These are phyloP conservation scores for Apiospora rasikravindrae DNA, from an alignment of 2,329 filamentous ascomycete species.

Conservation along the genomic window DNA sequence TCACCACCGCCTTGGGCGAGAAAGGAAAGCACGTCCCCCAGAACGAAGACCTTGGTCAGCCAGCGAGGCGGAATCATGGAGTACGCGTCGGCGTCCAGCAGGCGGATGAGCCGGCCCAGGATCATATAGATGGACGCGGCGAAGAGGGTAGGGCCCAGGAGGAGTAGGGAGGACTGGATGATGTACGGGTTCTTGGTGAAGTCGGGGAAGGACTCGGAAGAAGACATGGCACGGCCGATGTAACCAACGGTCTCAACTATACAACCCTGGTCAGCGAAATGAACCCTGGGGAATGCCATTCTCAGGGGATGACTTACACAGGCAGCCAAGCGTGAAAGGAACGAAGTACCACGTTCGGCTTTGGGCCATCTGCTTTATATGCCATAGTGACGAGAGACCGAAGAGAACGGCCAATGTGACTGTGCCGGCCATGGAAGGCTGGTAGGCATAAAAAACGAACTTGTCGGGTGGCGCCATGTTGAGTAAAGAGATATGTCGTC, in stretches of 20 bases:
- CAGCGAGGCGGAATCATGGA: conserved; percentile 48
- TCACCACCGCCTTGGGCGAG: conserved; percentile 49
- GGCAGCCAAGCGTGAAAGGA: conserved; percentile 55
- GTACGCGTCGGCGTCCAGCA: conserved; percentile 45
- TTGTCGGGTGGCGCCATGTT: not conserved
- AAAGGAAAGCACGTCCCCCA: conserved; percentile 54
- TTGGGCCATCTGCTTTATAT: conserved; percentile 44
- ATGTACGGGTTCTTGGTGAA: conserved; percentile 45
- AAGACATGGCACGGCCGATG: conserved; percentile 51
- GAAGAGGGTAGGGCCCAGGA: conserved; percentile 48
- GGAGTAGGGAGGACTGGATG: conserved; percentile 46
- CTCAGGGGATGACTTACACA: conserved; percentile 44
- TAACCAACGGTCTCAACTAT: conserved; percentile 59
- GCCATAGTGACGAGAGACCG: conserved; percentile 40
- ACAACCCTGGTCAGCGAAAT: not conserved
- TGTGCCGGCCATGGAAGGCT: conserved; percentile 19
- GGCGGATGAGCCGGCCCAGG: conserved; percentile 45
- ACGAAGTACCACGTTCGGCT: conserved; percentile 56
- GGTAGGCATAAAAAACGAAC: conserved; percentile 21
- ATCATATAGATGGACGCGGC: conserved; percentile 54
- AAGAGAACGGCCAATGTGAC: conserved; percentile 49
- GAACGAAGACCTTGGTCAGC: conserved; percentile 57
- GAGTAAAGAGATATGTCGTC: not conserved
- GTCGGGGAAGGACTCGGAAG: conserved; percentile 40
- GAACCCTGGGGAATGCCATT: too few species aligned